Evolutionary conservation across 1,139 yeast species (phyloP).

Genomic region (Saccharomycopsis hybrid): DNA sequence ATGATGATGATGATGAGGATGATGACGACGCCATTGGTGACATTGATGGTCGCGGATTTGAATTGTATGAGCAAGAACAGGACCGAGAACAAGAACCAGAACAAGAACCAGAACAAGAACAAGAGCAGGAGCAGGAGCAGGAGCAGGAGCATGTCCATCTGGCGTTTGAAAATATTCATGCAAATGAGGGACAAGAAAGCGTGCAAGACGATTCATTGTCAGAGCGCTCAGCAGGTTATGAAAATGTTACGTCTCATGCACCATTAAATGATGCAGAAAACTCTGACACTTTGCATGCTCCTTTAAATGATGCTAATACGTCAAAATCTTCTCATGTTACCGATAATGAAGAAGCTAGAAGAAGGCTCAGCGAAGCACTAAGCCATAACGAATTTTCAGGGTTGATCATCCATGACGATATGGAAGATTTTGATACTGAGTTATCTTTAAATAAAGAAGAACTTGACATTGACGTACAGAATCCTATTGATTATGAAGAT

Average conservation of each 20-base stretch:
- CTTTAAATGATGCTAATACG: background rate
- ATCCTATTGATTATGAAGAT: background rate
- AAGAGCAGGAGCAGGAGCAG: no score
- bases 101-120: background rate
- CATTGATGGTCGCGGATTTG: background rate
- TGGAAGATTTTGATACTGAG: slow-evolving; percentile 5
- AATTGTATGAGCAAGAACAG: background rate
- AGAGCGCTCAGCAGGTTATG: no score
- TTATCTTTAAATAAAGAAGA: background rate
- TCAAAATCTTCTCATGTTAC: background rate
- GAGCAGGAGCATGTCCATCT: no score
- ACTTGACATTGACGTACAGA: background rate
- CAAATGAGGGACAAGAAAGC: no score
- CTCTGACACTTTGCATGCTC: no score
- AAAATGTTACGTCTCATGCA: no score
- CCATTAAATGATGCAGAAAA: no score
- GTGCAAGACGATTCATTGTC: no score
- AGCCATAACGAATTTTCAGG: slow-evolving; percentile 6
- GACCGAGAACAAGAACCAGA: background rate
- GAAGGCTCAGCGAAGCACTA: slow-evolving; percentile 6
- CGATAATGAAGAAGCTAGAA: slow-evolving; percentile 3
- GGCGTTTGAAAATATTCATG: no score
- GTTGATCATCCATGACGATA: slow-evolving; percentile 11
- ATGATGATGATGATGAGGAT: background rate
- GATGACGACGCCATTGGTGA: background rate